These are phyloP conservation scores for Penicillium sp. DNA, from an alignment of 2,329 filamentous ascomycete genomes.

Conservation along the genomic window DNA sequence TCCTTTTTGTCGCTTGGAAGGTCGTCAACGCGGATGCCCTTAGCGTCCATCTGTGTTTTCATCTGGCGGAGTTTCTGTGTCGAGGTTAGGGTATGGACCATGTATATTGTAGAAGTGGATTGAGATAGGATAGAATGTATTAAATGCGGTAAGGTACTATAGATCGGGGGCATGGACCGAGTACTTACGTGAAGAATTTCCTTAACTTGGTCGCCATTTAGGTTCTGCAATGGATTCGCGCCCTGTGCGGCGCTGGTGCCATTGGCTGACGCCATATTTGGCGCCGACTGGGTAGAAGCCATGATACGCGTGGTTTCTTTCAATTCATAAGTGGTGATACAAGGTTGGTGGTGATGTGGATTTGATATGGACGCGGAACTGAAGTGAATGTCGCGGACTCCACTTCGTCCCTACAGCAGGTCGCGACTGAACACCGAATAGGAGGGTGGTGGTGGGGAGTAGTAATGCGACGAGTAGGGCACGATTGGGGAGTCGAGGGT, in stretches of 20 bases:
- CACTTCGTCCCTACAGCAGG: constrained; percentile 18
- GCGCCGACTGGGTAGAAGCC: constrained; percentile 76
- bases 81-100: not conserved
- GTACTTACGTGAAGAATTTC: constrained; percentile 60
- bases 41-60: constrained; percentile 61
- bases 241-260: not conserved
- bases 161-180: not conserved
- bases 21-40: constrained; percentile 74
- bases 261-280: constrained; percentile 60
- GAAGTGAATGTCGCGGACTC: constrained; percentile 19
- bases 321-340: constrained; percentile 31
- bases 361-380: constrained; percentile 22
- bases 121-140: constrained; percentile 1
- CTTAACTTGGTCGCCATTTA: constrained; percentile 76
- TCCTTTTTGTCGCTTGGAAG: constrained; percentile 34
- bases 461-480: constrained; percentile 22
- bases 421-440: constrained; percentile 22
- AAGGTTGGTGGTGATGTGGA: constrained; percentile 14
- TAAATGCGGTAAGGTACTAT: not conserved
- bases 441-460: constrained; percentile 23
- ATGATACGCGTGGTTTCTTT: constrained; percentile 50
- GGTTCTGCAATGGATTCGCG: constrained; percentile 45
- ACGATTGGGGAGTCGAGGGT: constrained; percentile 24
- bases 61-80: constrained; percentile 81
- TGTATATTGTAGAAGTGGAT: not conserved